These are phyloP conservation scores for Pleurotus tuoliensis DNA, from an alignment of 768 basidiomycete species.

Conservation along the genomic window DNA sequence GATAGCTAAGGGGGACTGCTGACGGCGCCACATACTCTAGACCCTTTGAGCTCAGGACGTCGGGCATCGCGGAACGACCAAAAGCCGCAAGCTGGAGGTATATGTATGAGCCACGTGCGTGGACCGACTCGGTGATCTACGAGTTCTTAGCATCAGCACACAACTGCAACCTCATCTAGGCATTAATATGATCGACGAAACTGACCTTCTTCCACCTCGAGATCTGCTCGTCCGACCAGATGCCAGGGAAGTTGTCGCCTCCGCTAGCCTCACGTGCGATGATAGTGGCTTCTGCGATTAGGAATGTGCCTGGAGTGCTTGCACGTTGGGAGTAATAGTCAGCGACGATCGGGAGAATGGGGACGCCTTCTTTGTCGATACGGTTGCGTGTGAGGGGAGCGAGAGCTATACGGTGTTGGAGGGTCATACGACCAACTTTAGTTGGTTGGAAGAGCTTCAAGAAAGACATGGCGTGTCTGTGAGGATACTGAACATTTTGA, in stretches of 20 bases:
- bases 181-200: not conserved
- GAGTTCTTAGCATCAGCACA: not conserved
- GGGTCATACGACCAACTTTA: conserved; percentile 25
- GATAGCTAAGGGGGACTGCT: conserved; percentile 13
- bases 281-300: conserved; percentile 33
- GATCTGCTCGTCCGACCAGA: conserved; percentile 37
- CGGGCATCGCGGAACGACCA: conserved; percentile 23
- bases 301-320: conserved; percentile 21
- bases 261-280: conserved; percentile 24
- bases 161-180: not conserved
- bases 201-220: conserved; percentile 36
- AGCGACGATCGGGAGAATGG: conserved; percentile 16
- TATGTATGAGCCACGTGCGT: conserved; percentile 37
- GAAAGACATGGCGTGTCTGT: not conserved
- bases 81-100: conserved; percentile 45
- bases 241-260: conserved; percentile 28
- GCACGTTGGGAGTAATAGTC: conserved; percentile 19
- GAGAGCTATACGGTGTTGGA: conserved; percentile 40
- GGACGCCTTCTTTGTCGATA: conserved; percentile 25
- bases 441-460: conserved; percentile 32
- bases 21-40: conserved; percentile 23
- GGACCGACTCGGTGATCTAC: conserved; percentile 4
- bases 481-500: no score
- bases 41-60: conserved; percentile 24
- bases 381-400: conserved; percentile 43